Base-by-base conservation (phyloP, 2,329 filamentous ascomycete genomes). In the Cladophialophora psammophila region DNA sequence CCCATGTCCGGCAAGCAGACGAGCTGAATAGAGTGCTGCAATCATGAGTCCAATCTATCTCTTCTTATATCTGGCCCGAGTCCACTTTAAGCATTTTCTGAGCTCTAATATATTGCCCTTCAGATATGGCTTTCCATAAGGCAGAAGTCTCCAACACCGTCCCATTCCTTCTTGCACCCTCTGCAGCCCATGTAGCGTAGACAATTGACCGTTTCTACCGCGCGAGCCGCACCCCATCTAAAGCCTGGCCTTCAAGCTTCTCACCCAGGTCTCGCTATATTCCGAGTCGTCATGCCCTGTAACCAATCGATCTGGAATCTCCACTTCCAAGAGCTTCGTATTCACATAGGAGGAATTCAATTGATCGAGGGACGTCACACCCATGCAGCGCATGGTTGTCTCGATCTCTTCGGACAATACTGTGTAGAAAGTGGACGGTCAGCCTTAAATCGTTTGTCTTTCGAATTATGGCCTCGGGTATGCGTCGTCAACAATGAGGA, bases 321-420 rank as follows among this genome's bases (percentile, higher is more conserved):
- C 73, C 26, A 73, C 72, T 55, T 78, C 76, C 18, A 78, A 55
- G 3, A 75, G 69, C 59, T 73, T 71, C 1, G 81, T 82, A 72
- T 83, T 79, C 52, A 83, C 77, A 62, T 81, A 67, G 36, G 79
- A 78, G 8, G 80, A 80, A 42, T 75, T 77, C 18, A 78, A 78
- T 71, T 83, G 75, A 38, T 78, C 76, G 36, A 83, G 72, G 40
- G 76, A 77, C 5, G 78, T 82, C 62, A 83, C 80, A 10, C 82
- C 82, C 63, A 75, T 78, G 54, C 81, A 79, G 15, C 80, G 77
- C 81, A 84, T 83, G 1, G 81, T 77, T 10, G 79, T 81, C 70
- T 82, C 80, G n/a, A 84, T 72, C 66, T 83, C 82, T 67, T 83
- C 80, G 20, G 64, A 64, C 13, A 69, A 42, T 4, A 69, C 67